Percentiles rank a stretch among this genome's conserved stretches.
Conservation (phyloP, 257 asterid genomes). For the Mitragyna speciosa region DNA sequence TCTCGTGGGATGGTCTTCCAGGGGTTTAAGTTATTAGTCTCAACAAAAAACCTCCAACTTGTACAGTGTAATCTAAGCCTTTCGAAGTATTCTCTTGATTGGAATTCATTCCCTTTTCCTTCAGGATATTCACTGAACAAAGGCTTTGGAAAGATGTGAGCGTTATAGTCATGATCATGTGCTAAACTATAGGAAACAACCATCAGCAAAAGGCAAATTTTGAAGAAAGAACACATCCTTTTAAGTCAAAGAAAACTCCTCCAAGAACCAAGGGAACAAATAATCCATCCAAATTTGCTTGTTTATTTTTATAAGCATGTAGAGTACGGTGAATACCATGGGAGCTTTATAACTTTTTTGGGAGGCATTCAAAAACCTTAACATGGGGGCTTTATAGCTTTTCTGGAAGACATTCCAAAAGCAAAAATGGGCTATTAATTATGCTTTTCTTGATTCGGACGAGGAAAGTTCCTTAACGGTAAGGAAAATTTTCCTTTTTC, state of each 20-base stretch:
- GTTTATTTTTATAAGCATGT: background rate
- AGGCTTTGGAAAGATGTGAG: constrained; percentile 25
- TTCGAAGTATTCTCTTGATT: constrained; percentile 20
- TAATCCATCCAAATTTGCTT: background rate
- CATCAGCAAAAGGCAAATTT: constrained; percentile 28
- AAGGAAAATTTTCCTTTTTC: background rate
- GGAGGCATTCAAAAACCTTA: background rate
- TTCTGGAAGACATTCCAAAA: background rate
- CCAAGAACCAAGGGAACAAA: background rate
- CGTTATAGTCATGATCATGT: constrained; percentile 20
- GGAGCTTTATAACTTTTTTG: background rate
- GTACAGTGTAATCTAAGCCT: constrained; percentile 49
- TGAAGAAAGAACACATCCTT: constrained; percentile 35
- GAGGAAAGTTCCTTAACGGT: background rate
- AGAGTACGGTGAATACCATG: no score
- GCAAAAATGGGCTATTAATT: background rate
- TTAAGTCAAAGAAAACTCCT: background rate
- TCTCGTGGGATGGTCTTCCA: constrained; percentile 67
- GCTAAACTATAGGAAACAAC: constrained; percentile 32
- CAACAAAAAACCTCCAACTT: constrained; percentile 84
- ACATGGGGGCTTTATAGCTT: no score
- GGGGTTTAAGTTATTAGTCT: constrained; percentile 72
- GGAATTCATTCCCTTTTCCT: constrained; percentile 33
- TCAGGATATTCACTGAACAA: constrained; percentile 37
- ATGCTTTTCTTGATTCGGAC: constrained; percentile 35